Evolutionary conservation across 2,329 filamentous ascomycete species (phyloP), one percentile per base, ranked within the genome.

Genomic region (Lasiodiplodia sp.): DNA sequence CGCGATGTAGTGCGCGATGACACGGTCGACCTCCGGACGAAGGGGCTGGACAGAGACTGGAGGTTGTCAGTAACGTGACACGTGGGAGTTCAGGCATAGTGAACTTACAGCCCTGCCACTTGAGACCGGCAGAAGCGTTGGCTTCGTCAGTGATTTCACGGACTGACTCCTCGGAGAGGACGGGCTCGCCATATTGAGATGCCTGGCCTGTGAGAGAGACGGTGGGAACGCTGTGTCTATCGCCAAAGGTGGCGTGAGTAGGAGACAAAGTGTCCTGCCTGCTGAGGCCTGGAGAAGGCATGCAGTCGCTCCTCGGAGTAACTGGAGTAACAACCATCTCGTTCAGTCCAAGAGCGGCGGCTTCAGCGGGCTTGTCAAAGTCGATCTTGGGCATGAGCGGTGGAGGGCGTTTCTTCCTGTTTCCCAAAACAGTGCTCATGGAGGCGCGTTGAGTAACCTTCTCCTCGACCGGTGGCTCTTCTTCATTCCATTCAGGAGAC

Each of bases 1-100:
- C 74, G 88, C 87, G 73, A 96, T 87, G 79, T 95, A 96, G 31
- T 89, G 92, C 16, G 89, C 87, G 71, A 94, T 89, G 70, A 95
- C 88, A 52, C 91, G 88, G 71, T 88, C 86, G 63, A 94, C 86
- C 77, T 96, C 92, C 70, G 90, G 87, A 56, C 92, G 87, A 79
- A 92, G 93, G 0, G 92, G 92, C 64, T 84, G 81, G 21, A 75
- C 75, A 1, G 77, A 76, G 70, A 78, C 76, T 78, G 68, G 34
- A 10, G 4, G 3, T 14, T 16, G 67, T 68, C 21, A 68, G 67
- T 47, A 28, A 21, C 14, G 1, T 40, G 28, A 34, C n/a, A 3
- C 4, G 31, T 10, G 10, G 2, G 16, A 2, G 3, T 11, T 44
- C 5, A 16, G 16, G 18, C 18, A 38, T n/a, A 10, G 18, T 47